Evolutionary conservation across 2,329 filamentous ascomycete species (phyloP).

Genomic region (Aspergillus candidus): DNA sequence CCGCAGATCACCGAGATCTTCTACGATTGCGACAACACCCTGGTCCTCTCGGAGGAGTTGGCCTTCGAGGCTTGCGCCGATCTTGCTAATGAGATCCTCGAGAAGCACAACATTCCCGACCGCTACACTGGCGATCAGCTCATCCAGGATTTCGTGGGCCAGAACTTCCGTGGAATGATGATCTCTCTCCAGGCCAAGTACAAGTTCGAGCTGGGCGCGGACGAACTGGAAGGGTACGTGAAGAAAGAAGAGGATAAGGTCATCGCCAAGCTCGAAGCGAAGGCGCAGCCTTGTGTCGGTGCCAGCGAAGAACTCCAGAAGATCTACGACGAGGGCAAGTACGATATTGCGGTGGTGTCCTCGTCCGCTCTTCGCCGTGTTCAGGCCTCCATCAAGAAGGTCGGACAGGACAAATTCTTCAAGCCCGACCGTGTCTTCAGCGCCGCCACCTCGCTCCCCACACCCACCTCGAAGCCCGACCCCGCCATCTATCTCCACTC

Average conservation of each 20-base stretch:
- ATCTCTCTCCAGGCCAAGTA: constrained; percentile 67
- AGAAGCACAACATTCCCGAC: constrained; percentile 55
- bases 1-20: constrained; percentile 62
- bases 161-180: constrained; percentile 94
- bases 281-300: constrained; percentile 62
- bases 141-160: constrained; percentile 81
- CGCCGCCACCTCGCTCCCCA: constrained; percentile 69
- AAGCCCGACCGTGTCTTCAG: constrained; percentile 68
- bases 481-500: constrained; percentile 81
- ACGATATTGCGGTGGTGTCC: constrained; percentile 73
- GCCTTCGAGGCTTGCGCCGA: constrained; percentile 89
- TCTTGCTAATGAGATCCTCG: constrained; percentile 79
- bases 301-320: constrained; percentile 62
- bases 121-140: constrained; percentile 74
- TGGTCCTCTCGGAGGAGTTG: constrained; percentile 83
- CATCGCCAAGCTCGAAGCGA: constrained; percentile 68
- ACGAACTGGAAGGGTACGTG: constrained; percentile 69
- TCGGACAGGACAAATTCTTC: constrained; percentile 75
- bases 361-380: constrained; percentile 75
- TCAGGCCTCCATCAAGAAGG: constrained; percentile 69
- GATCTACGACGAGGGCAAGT: constrained; percentile 57
- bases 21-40: constrained; percentile 79
- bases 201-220: constrained; percentile 61
- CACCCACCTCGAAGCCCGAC: constrained; percentile 84
- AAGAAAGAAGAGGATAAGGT: constrained; percentile 73